Conservation (phyloP, 176 grass and related monocot genomes). For the Pharus latifolius region DNA sequence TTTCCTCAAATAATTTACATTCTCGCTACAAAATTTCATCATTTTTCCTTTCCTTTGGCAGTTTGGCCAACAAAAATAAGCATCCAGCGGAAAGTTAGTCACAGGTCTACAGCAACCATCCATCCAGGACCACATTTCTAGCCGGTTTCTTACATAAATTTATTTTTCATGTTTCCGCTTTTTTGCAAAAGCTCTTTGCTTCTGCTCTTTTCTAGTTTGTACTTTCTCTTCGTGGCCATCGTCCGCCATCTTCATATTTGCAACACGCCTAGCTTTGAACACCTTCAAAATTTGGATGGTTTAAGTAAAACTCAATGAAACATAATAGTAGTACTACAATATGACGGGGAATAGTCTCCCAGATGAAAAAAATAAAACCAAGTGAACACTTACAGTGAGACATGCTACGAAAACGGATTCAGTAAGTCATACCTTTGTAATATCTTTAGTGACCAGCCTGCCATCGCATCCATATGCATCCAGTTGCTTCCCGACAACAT, state of each 20-base stretch:
- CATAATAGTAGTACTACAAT: neutral
- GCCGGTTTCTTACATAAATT: neutral
- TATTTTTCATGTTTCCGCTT: constrained; percentile 44
- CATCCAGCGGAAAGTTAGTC: neutral
- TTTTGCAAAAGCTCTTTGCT: constrained; percentile 42
- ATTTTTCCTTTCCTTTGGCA: neutral
- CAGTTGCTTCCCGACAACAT: constrained; percentile 50
- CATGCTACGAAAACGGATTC: neutral
- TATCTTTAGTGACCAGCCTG: constrained; percentile 56
- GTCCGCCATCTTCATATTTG: constrained; percentile 65
- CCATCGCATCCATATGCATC: constrained; percentile 36
- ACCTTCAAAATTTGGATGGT: constrained; percentile 29
- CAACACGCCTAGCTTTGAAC: constrained; percentile 68
- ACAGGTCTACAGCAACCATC: neutral
- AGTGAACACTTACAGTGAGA: neutral
- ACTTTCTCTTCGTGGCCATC: constrained; percentile 77
- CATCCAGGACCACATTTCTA: neutral
- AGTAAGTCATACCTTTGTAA: constrained; percentile 47
- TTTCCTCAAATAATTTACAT: neutral
- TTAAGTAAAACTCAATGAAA: neutral
- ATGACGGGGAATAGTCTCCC: neutral
- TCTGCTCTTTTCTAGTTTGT: constrained; percentile 58
- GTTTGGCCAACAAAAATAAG: neutral
- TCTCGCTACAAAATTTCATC: neutral
- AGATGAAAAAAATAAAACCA: neutral